These are phyloP conservation scores for Pichia gijzeniarum DNA, from an alignment of 805 yeast species.

Conservation along the genomic window DNA sequence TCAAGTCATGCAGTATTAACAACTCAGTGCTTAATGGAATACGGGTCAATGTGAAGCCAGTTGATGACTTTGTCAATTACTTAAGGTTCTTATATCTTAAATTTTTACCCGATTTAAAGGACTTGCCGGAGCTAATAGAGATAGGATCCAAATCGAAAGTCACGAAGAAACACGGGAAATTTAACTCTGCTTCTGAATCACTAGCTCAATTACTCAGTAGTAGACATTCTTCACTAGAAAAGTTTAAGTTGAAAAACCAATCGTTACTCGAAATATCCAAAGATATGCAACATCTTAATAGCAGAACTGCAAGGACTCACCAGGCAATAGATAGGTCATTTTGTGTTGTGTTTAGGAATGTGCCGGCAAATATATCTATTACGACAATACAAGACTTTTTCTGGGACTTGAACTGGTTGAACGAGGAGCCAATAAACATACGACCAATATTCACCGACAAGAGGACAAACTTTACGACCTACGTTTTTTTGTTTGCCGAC, in stretches of 20 bases:
- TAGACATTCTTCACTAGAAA: background rate
- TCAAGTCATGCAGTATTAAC: background rate
- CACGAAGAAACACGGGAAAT: background rate
- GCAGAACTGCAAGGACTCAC: background rate
- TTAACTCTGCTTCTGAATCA: background rate
- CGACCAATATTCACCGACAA: conserved; percentile 12
- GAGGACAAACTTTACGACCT: conserved; percentile 18
- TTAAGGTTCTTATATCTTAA: conserved; percentile 18
- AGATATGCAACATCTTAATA: background rate
- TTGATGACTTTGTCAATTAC: conserved; percentile 35
- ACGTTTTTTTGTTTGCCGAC: conserved; percentile 41
- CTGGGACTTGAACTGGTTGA: conserved; percentile 46
- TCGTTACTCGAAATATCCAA: background rate
- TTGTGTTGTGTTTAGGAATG: conserved; percentile 38
- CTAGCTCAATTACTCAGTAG: background rate
- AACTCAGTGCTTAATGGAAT: conserved; percentile 30
- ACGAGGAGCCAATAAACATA: conserved; percentile 16
- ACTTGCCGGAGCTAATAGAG: background rate
- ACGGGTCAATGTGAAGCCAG: conserved; percentile 31
- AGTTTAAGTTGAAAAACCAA: background rate
- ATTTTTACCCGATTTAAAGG: conserved; percentile 17
- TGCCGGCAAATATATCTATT: conserved; percentile 40
- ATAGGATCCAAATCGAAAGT: background rate
- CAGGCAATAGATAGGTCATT: conserved; percentile 2
- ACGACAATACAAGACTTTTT: conserved; percentile 32